Percentiles rank a stretch among this genome's conserved stretches.
Evolutionary conservation across 805 yeast genomes (phyloP).

Genomic region (Yarrowia sp.): DNA sequence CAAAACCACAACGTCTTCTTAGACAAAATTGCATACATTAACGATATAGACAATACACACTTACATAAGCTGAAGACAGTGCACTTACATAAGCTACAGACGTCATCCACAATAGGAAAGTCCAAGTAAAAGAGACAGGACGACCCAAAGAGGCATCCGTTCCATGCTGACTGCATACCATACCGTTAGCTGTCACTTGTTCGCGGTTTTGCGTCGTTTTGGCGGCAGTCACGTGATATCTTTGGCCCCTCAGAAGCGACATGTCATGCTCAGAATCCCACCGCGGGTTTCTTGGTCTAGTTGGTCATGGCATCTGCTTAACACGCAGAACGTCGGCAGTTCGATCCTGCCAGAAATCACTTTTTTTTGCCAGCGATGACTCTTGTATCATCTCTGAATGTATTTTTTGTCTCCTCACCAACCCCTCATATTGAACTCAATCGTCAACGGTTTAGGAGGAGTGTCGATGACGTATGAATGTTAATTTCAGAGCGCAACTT

Average conservation of each 20-base stretch:
- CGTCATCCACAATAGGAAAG: constrained; percentile 1
- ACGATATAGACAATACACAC: constrained; percentile 13
- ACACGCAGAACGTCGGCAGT: constrained; percentile 99
- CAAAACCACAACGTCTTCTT: background rate
- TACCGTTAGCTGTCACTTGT: background rate
- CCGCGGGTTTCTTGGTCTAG: constrained; percentile 72
- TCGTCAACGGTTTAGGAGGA: constrained; percentile 2
- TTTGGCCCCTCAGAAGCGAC: too few relatives aligned
- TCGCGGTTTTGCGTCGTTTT: background rate
- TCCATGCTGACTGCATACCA: background rate
- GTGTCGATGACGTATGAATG: background rate
- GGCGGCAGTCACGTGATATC: background rate
- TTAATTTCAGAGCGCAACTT: background rate
- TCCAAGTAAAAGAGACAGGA: background rate
- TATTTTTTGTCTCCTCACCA: background rate
- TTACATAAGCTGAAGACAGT: too few relatives aligned
- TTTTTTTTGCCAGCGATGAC: constrained; percentile 1
- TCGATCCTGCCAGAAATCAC: constrained; percentile 79
- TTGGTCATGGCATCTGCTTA: constrained; percentile 99
- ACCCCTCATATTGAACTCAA: background rate
- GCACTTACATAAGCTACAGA: too few relatives aligned
- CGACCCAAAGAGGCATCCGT: too few relatives aligned
- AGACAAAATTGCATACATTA: constrained; percentile 12
- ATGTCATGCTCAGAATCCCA: background rate
- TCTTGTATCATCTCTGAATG: background rate